Base-by-base conservation (phyloP, 1,284 basidiomycete species). In the Porodaedalea pini region DNA sequence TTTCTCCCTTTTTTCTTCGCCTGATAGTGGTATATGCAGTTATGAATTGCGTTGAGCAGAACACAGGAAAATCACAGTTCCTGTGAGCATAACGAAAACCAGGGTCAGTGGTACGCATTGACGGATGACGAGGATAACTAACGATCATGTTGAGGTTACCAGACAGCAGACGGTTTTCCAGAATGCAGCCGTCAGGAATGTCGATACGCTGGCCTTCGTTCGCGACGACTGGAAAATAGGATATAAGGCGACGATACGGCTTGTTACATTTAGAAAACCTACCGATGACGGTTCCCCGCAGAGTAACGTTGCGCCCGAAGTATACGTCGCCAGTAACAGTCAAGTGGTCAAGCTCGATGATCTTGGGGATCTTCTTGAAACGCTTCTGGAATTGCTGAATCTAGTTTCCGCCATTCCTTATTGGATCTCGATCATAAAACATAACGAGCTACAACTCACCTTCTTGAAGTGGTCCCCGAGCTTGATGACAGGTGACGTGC, bases 321-420 rank as follows among this genome's bases (percentile, higher is more conserved):
- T 89, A 89, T 11, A 99, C 94, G 71, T 98, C 95, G 32, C 95
- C 95, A 59, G 92, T 92, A 51, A 99, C 94, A 3, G 96, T 99
- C 69, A 98, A 79, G 74, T 98, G 95, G 75, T 98, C 96, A 57
- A 98, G 81, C 73, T 98, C 95, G 63, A 92, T 77, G 65, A 96
- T 92, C 72, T 90, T 89, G 50, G 96, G 96, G 65, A 98, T 97
- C 74, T 90, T 92, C 85, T 96, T 97, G 88, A 97, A 96, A 45
- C 94, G 83, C 75, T 94, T 95, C 78, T 98, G 93, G 83, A 98
- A 98, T 71, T 94, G 88, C 66, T 92, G 89, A 57, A 98, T 97
- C 90, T 94, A 77, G 40, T 29, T 3, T 21, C 25, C 13, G 23
- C 3, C 29, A 45, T 19, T 29, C 7, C 15, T 13, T 21, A 21